phyloP scores from a whole-genome alignment of 108 stramenopile species.

The Licmophora abbreviata region DNA sequence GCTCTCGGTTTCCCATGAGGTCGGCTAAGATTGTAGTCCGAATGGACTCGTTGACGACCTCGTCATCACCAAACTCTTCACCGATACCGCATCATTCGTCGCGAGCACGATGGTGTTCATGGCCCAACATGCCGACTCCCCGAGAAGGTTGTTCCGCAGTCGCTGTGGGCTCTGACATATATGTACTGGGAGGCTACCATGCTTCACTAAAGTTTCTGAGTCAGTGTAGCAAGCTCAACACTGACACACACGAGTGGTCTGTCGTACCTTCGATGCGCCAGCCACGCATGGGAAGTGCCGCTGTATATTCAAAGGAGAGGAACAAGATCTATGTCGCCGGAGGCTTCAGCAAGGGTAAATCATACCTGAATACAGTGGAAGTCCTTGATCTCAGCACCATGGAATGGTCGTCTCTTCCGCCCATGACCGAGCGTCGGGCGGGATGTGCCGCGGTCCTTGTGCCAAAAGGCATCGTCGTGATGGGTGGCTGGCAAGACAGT shows the following conservation, averaged over 20 bases:
- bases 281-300: slow-evolving; percentile 2
- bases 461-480: background rate
- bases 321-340: background rate
- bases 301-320: background rate
- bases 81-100: too few relatives aligned
- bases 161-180: background rate
- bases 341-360: background rate
- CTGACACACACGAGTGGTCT: background rate
- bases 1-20: too few relatives aligned
- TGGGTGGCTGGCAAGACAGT: slow-evolving; percentile 3
- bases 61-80: too few relatives aligned
- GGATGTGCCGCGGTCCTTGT: slow-evolving; percentile 8
- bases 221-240: background rate
- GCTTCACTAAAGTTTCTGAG: slow-evolving; percentile 2
- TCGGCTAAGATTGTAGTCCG: too few relatives aligned
- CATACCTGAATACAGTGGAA: slow-evolving; percentile 4
- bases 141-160: slow-evolving; percentile 1
- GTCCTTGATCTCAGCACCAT: background rate
- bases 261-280: background rate
- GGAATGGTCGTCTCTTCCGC: slow-evolving; percentile 2
- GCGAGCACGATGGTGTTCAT: too few relatives aligned
- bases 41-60: too few relatives aligned
- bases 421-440: background rate
- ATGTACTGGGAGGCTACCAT: background rate
- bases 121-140: background rate